phyloP scores from a whole-genome alignment of 371 early-diverging fungal species.

The Haplosporangium sp. region DNA sequence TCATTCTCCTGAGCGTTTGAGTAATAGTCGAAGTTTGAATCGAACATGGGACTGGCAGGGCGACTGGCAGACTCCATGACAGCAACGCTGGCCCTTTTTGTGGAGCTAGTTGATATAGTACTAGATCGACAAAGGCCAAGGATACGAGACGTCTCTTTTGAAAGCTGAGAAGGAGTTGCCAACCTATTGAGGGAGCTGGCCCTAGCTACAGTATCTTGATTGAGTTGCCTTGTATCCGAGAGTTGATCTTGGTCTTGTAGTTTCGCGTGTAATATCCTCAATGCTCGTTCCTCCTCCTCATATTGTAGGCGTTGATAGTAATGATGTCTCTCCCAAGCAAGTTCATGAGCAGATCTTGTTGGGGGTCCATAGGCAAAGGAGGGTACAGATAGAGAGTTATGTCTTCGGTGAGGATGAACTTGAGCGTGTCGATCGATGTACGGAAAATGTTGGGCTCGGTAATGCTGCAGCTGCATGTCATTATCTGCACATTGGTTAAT shows the following conservation, averaged over 20 bases:
- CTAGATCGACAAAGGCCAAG: slow-evolving; percentile 1
- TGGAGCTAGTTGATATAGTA: background rate
- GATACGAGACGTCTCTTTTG: background rate
- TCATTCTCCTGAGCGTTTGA: background rate
- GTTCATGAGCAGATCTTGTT: slow-evolving; percentile 24
- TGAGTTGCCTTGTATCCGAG: slow-evolving; percentile 5
- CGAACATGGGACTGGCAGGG: background rate
- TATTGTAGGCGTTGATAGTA: slow-evolving; percentile 45
- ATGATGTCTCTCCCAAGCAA: slow-evolving; percentile 50
- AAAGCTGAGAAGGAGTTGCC: background rate
- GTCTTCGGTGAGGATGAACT: background rate
- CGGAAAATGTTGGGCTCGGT: slow-evolving; percentile 8
- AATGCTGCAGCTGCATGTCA: slow-evolving; percentile 1
- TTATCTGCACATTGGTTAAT: slow-evolving; percentile 4
- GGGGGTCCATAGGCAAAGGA: slow-evolving; percentile 8
- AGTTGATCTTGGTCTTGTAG: background rate
- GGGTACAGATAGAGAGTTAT: background rate
- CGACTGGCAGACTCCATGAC: background rate
- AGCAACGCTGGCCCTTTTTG: background rate
- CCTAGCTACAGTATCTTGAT: slow-evolving; percentile 13
- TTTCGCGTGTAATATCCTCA: slow-evolving; percentile 6
- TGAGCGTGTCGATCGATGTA: slow-evolving; percentile 13
- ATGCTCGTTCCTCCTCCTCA: slow-evolving; percentile 28
- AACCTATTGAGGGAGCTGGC: background rate
- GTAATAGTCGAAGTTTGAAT: background rate